Evolutionary conservation across 73 alveolate species (phyloP).

Genomic region (Uronychia setigera): DNA sequence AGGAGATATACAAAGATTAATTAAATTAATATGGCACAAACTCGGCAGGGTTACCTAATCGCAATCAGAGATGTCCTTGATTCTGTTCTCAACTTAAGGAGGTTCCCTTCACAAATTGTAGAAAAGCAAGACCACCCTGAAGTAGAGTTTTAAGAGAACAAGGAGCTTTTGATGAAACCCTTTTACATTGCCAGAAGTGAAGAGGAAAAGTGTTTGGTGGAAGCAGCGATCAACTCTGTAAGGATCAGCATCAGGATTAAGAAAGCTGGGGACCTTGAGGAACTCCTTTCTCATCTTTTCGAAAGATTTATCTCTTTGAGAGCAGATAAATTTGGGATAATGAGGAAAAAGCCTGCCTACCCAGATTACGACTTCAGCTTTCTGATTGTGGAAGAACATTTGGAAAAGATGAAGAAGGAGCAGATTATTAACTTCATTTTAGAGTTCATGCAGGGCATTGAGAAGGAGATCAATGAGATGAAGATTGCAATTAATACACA

Average conservation of each 20-base stretch:
- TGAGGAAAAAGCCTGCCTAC: constrained; percentile 81
- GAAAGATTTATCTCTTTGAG: constrained; percentile 79
- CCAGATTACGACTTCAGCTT: constrained; percentile 80
- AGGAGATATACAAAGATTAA: too few species aligned
- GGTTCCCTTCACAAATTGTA: constrained; percentile 76
- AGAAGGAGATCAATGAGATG: constrained; percentile 88
- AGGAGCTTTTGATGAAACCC: constrained; percentile 75
- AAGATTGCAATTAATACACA: constrained; percentile 79
- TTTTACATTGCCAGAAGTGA: constrained; percentile 80
- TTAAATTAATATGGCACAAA: constrained; percentile 66
- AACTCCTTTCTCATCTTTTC: constrained; percentile 65
- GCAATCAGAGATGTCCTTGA: constrained; percentile 73
- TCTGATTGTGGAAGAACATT: constrained; percentile 77
- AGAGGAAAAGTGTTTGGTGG: constrained; percentile 79
- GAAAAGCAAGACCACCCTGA: constrained; percentile 83
- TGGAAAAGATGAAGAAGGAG: constrained; percentile 79
- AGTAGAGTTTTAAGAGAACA: constrained; percentile 68
- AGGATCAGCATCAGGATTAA: constrained; percentile 62
- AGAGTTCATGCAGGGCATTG: constrained; percentile 84
- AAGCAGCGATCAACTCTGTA: constrained; percentile 76
- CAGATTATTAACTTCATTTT: constrained; percentile 81
- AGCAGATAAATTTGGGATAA: constrained; percentile 80
- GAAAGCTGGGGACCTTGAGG: constrained; percentile 73
- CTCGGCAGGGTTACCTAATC: constrained; percentile 48
- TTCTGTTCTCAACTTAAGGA: constrained; percentile 54